A percentile compares a stretch with the other conserved stretches of the same genome.
These are phyloP conservation scores for Botrytis medusae DNA, from an alignment of 2,329 filamentous ascomycete genomes.

Conservation along the genomic window DNA sequence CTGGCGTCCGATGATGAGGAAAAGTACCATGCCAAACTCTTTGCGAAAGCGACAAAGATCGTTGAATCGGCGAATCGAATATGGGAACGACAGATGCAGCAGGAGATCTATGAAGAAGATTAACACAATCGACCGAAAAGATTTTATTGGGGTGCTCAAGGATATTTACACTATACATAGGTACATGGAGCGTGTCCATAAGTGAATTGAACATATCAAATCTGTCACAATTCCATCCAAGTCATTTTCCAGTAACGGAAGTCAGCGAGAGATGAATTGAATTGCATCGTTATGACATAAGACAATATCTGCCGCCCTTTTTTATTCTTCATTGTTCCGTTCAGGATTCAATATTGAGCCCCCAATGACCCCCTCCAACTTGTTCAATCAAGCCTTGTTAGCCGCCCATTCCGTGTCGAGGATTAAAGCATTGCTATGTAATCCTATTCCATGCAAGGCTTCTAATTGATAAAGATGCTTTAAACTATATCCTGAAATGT, in stretches of 20 bases:
- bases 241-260: neutral
- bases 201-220: neutral
- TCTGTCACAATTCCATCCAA: neutral
- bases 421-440: too few relatives aligned
- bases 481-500: too few relatives aligned
- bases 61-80: constrained; percentile 66
- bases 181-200: neutral
- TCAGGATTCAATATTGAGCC: too few relatives aligned
- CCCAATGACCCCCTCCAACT: too few relatives aligned
- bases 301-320: neutral
- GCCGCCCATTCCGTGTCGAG: too few relatives aligned
- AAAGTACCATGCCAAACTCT: constrained; percentile 62
- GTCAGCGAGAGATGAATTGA: neutral
- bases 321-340: too few relatives aligned
- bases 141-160: neutral
- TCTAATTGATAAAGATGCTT: too few relatives aligned
- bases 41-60: constrained; percentile 67
- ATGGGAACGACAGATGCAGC: constrained; percentile 49
- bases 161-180: neutral
- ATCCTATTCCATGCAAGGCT: too few relatives aligned
- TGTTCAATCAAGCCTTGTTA: too few relatives aligned
- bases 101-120: constrained; percentile 31
- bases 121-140: neutral
- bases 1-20: constrained; percentile 56
- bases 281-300: neutral